Conservation (phyloP, 148 eudicot species). For the Chenopodium berlandieri region DNA sequence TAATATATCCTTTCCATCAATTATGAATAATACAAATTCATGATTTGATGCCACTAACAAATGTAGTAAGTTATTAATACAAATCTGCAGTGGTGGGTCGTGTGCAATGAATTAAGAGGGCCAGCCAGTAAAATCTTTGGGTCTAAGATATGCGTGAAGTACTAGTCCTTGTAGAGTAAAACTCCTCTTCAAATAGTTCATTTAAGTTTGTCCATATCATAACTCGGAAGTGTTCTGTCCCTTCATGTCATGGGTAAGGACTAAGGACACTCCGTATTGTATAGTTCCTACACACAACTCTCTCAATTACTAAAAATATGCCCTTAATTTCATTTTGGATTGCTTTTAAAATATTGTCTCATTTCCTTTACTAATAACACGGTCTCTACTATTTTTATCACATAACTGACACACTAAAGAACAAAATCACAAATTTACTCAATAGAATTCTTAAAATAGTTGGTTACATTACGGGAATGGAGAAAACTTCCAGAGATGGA, state of each 20-base stretch:
- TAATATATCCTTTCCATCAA: not conserved
- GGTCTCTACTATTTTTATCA: too few species aligned
- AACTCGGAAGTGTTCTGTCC: not conserved
- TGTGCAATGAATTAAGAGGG: constrained; percentile 10
- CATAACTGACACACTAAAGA: too few species aligned
- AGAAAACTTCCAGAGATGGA: too few species aligned
- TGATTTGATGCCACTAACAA: constrained; percentile 7
- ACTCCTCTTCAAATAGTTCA: not conserved
- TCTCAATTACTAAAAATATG: too few species aligned
- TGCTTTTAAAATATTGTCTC: too few species aligned
- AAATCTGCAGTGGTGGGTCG: constrained; percentile 1
- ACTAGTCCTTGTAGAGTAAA: constrained; percentile 2
- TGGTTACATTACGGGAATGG: too few species aligned
- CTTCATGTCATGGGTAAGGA: not conserved
- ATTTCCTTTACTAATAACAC: too few species aligned
- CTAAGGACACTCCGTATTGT: not conserved
- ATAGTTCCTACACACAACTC: too few species aligned
- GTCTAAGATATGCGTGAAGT: not conserved
- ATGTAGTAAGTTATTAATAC: constrained; percentile 4
- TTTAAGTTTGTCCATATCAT: not conserved
- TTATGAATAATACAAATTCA: not conserved
- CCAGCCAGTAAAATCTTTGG: constrained; percentile 8
- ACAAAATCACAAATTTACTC: too few species aligned
- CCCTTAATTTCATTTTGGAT: too few species aligned
- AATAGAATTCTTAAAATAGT: too few species aligned